A percentile compares a stretch with the other conserved stretches of the same genome.
Evolutionary conservation across 352 stramenopile genomes (phyloP).

Genomic region (Phytophthora cryptogea): DNA sequence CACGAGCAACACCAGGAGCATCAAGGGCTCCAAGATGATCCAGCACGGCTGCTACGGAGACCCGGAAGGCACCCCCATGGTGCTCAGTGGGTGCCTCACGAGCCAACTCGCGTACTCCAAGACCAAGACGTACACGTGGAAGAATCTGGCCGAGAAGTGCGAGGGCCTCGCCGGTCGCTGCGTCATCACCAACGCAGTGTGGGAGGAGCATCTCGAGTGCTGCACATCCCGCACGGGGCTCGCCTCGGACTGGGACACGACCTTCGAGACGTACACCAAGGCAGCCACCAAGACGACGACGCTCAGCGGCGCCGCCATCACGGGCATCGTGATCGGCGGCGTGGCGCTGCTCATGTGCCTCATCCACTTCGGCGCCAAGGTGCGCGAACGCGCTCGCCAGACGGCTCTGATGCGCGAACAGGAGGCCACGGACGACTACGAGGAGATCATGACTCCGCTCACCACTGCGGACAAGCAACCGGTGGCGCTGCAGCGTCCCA

Average conservation of each 20-base stretch:
- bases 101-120: conserved; percentile 77
- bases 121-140: conserved; percentile 82
- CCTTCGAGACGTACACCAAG: conserved; percentile 73
- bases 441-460: conserved; percentile 91
- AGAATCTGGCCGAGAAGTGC: conserved; percentile 83
- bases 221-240: conserved; percentile 62
- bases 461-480: conserved; percentile 72
- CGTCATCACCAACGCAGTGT: conserved; percentile 85
- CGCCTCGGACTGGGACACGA: conserved; percentile 72
- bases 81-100: conserved; percentile 84
- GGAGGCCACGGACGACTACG: conserved; percentile 88
- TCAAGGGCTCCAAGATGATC: conserved; percentile 84
- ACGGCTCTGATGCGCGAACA: conserved; percentile 88
- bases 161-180: conserved; percentile 75
- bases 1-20: conserved; percentile 66
- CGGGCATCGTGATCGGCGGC: conserved; percentile 80
- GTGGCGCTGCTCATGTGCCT: conserved; percentile 81
- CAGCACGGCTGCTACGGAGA: conserved; percentile 86
- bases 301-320: conserved; percentile 73
- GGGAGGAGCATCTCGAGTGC: conserved; percentile 84
- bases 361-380: conserved; percentile 86
- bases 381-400: conserved; percentile 77
- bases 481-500: conserved; percentile 61
- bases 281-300: conserved; percentile 48
- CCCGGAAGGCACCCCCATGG: conserved; percentile 53